Evolutionary conservation across 1,284 basidiomycete genomes (phyloP).

Genomic region (Leucoagaricus sp.): DNA sequence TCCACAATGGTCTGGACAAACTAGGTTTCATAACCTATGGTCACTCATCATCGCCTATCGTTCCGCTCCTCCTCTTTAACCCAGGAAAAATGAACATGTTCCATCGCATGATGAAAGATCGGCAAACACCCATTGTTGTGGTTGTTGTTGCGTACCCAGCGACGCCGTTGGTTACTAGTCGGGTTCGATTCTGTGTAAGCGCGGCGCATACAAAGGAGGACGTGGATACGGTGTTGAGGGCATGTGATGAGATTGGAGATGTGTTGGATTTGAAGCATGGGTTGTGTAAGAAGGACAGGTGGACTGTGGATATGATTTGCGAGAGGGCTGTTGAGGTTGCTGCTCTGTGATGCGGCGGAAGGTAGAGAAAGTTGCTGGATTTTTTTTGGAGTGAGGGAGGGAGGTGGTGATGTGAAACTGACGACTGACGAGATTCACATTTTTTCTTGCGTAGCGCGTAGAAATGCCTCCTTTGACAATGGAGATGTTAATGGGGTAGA

Average conservation of each 20-base stretch:
- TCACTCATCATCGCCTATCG: conserved; percentile 89
- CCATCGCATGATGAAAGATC: conserved; percentile 85
- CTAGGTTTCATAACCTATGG: conserved; percentile 98
- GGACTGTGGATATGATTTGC: conserved; percentile 82
- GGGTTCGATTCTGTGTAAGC: conserved; percentile 94
- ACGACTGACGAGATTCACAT: too few relatives aligned
- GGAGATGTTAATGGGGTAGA: not conserved
- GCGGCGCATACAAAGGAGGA: conserved; percentile 98
- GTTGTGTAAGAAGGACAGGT: conserved; percentile 60
- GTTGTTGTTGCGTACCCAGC: conserved; percentile 94
- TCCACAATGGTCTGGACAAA: conserved; percentile 84
- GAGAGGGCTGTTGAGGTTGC: conserved; percentile 81
- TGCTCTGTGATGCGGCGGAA: conserved; percentile 22
- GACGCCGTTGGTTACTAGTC: conserved; percentile 86
- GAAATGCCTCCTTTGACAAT: too few relatives aligned
- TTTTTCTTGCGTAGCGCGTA: too few relatives aligned
- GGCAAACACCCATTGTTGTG: conserved; percentile 81
- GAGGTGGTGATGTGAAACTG: too few relatives aligned
- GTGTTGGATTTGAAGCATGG: conserved; percentile 86
- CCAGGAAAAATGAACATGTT: conserved; percentile 93
- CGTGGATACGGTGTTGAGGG: conserved; percentile 83
- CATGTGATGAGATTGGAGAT: conserved; percentile 93
- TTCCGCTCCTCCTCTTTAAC: conserved; percentile 92
- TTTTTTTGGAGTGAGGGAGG: not conserved
- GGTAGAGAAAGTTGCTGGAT: not conserved